Base-by-base conservation (phyloP, 805 yeast genomes). In the Wickerhamomyces bisporus region DNA sequence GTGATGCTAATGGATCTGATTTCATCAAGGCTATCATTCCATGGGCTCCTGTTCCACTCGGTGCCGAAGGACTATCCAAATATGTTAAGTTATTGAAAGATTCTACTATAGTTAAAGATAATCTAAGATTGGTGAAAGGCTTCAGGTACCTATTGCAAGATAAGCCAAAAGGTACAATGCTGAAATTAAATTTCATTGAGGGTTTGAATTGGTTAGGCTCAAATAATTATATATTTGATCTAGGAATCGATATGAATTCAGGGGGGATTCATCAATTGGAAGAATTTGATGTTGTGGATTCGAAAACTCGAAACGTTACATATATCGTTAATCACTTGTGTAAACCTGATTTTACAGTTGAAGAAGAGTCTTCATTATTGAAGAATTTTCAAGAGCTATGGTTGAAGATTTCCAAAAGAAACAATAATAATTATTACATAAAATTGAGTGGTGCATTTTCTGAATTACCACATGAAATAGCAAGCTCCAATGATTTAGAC, bases 61-160 rank as follows among this genome's bases (percentile, higher is more conserved):
- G 73, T 3, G 31, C 48, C 2, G 40, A 38, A 0, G 45, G 43
- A 1, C 31, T 58, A 4, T 18, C 28, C 5, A 31, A 40, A 28
- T 55, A 47, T 36, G 26, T 49, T 7, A 30, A 31, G 1, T 35
- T 37, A 10, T 20, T 67, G 29, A 39, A 36, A 14, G 27, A 38
- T 8, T 51, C 43, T 25, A 47, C 56, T 1, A 36, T 40, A 1
- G 35, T 41, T 14, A 38, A 32, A 12, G 32, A 42, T 2, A 39
- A 40, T 25, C 45, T 48, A 28, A 13, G 30, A 3, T 41, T 42
- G 19, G 53, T 61, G 23, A 65, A 64, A 39, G 76, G 73, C 2
- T 66, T 67, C 43, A 50, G 75, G 26, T 68, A 58, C 41, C 53
- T 70, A 30, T 42, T 69, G 3, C 75, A 70, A 47, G 73, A 68